These are phyloP conservation scores for Cymbopogon flexuosus DNA, from an alignment of 202 grass and related monocot species.

Conservation along the genomic window DNA sequence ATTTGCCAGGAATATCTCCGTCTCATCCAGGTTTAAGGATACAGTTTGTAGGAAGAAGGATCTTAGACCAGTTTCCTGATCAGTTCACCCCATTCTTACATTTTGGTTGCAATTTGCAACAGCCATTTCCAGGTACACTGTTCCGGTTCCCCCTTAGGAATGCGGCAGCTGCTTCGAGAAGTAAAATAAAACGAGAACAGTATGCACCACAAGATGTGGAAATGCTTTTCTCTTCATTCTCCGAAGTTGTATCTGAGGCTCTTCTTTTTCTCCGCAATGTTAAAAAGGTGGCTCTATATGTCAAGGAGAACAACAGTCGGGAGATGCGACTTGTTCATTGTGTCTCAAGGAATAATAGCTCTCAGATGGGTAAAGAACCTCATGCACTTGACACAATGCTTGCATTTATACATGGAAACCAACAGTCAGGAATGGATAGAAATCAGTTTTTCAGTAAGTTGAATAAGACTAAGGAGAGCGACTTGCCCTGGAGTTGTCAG, in stretches of 20 bases:
- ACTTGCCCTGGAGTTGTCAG: conserved; percentile 84
- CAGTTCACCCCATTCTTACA: conserved; percentile 95
- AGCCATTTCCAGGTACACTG: conserved; percentile 87
- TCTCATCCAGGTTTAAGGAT: conserved; percentile 95
- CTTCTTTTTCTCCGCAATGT: conserved; percentile 86
- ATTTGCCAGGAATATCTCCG: conserved; percentile 93
- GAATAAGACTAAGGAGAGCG: conserved; percentile 74
- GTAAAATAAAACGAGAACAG: conserved; percentile 92
- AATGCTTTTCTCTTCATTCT: conserved; percentile 84
- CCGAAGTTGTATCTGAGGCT: conserved; percentile 79
- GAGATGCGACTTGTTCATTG: conserved; percentile 72
- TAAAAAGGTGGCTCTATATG: conserved; percentile 77
- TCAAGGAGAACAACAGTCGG: conserved; percentile 69
- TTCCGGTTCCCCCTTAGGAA: conserved; percentile 95
- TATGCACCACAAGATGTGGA: conserved; percentile 87
- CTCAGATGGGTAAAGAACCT: conserved; percentile 55
- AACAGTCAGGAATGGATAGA: conserved; percentile 64
- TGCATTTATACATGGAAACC: conserved; percentile 69
- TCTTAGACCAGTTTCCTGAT: conserved; percentile 96
- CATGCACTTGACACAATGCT: conserved; percentile 65
- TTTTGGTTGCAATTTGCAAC: conserved; percentile 84
- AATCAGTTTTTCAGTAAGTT: conserved; percentile 81
- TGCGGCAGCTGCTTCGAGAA: conserved; percentile 78
- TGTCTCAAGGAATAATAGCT: conserved; percentile 58
- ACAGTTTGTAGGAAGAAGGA: conserved; percentile 78